Base-by-base conservation (phyloP, 352 stramenopile species). In the Plasmopara viticola region DNA sequence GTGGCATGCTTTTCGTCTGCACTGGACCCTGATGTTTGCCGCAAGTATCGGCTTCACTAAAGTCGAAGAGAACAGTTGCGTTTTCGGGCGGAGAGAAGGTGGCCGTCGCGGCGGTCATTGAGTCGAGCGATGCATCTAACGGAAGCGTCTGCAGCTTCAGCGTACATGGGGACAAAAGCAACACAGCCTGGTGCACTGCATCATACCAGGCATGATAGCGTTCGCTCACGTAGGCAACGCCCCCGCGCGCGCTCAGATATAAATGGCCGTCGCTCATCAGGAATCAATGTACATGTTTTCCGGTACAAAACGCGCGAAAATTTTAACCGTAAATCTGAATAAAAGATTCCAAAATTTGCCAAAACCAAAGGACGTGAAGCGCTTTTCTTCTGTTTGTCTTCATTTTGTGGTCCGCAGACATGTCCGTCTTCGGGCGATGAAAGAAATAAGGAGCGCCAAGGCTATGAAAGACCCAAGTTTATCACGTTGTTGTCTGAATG, bases 191-290 rank as follows among this genome's bases (percentile, higher is more conserved):
- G 42, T 91, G 78, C 12, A 61, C 65, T 18, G 70, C 64, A 48
- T 91, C 78, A 45, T 77, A 72, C 78, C 78, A 90, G 15, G 58
- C 39, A 25, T 56, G 63, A 13, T 62, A 52, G 15, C 43, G 61
- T 31, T 73, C 62, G 41, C 45, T 60, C 0, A 48, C 63, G 53
- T 81, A 85, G 48, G 69, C 60, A 14, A 69, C 67, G 53, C 74
- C 72, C 14, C 67, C 71, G 44, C 56, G 62, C 29, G 63, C 69
- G 28, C 64, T 77, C 31, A 88, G 60, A 48, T 66, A 90, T 40
- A 90, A 51, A 39, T 90, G 79, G 2, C 72, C 72, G 35, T 86
- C 64, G 57, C 73, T 76, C 66, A 66, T 70, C 20, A 12, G 10
- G 31, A 12, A 35, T 35, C 20, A 25, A 25, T 25, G 20, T 25